Percentiles rank a stretch among this genome's conserved stretches.
These are phyloP conservation scores for Chernovozyma sophiae-reginae DNA, from an alignment of 1,139 yeast species.

Conservation along the genomic window DNA sequence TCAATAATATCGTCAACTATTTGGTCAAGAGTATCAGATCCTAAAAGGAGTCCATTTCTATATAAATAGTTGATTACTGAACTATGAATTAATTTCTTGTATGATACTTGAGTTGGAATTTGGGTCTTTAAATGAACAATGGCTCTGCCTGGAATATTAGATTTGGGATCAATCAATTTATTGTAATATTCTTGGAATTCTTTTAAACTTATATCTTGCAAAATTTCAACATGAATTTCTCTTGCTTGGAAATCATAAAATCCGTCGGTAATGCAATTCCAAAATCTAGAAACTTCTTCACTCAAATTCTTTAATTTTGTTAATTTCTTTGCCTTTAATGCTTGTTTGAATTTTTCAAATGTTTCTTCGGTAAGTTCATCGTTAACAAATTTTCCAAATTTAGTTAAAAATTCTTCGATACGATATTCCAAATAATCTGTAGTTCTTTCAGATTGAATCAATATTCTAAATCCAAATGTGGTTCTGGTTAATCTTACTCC, in stretches of 20 bases:
- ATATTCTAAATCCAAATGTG: constrained; percentile 70
- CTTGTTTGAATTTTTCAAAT: constrained; percentile 62
- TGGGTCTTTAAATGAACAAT: constrained; percentile 71
- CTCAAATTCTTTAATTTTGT: constrained; percentile 72
- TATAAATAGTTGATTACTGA: constrained; percentile 26
- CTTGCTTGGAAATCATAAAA: constrained; percentile 67
- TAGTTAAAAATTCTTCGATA: constrained; percentile 59
- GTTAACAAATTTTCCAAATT: constrained; percentile 33
- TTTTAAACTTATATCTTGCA: constrained; percentile 49
- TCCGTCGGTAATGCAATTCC: constrained; percentile 69
- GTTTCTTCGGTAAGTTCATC: constrained; percentile 52
- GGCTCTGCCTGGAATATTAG: constrained; percentile 35
- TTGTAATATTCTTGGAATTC: constrained; percentile 58
- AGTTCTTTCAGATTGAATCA: constrained; percentile 81
- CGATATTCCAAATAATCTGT: constrained; percentile 73
- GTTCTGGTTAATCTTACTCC: constrained; percentile 68
- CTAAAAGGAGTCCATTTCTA: constrained; percentile 20
- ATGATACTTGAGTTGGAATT: constrained; percentile 24
- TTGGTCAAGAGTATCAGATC: constrained; percentile 24
- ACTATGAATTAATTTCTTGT: constrained; percentile 22
- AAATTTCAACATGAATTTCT: constrained; percentile 52
- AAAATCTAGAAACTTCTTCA: constrained; percentile 69
- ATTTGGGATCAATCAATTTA: constrained; percentile 35
- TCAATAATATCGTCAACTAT: constrained; percentile 19
- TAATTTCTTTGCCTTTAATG: constrained; percentile 61